Evolutionary conservation across 495 filamentous ascomycete species (phyloP).

Genomic region (Darksidea phi): DNA sequence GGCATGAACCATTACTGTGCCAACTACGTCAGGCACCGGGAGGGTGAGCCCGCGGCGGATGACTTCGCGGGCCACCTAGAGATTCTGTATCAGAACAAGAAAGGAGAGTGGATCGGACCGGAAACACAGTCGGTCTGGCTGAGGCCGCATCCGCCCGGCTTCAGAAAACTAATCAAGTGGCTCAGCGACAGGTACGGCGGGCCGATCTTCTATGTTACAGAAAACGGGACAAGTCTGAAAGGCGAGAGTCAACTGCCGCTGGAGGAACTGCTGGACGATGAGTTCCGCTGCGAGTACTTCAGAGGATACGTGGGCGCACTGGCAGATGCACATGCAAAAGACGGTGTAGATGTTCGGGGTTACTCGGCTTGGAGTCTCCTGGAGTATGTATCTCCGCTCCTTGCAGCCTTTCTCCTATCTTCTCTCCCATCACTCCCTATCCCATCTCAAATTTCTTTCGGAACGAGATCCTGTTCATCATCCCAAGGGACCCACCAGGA

Average conservation of each 20-base stretch:
- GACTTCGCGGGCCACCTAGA: conserved; percentile 73
- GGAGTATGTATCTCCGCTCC: conserved; percentile 49
- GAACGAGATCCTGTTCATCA: too few relatives aligned
- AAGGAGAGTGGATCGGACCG: conserved; percentile 66
- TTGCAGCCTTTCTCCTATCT: neutral
- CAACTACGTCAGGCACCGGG: conserved; percentile 75
- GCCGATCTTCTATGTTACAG: conserved; percentile 77
- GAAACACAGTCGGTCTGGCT: conserved; percentile 77
- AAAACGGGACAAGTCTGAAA: conserved; percentile 76
- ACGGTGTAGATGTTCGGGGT: conserved; percentile 68
- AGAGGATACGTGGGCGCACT: conserved; percentile 69
- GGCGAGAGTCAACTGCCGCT: conserved; percentile 72
- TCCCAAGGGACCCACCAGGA: too few relatives aligned
- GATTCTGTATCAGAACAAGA: conserved; percentile 62
- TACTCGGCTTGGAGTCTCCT: conserved; percentile 82
- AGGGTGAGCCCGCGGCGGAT: conserved; percentile 54
- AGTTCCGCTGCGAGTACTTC: conserved; percentile 75
- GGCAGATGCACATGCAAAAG: conserved; percentile 63
- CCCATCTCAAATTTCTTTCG: too few relatives aligned
- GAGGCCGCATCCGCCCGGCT: conserved; percentile 67
- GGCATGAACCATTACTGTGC: conserved; percentile 85
- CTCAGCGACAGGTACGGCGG: conserved; percentile 70
- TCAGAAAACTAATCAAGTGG: conserved; percentile 75
- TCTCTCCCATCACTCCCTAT: neutral
- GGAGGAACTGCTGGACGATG: conserved; percentile 68